Conservation (phyloP, 257 asterid genomes). For the Scutellaria galericulata region DNA sequence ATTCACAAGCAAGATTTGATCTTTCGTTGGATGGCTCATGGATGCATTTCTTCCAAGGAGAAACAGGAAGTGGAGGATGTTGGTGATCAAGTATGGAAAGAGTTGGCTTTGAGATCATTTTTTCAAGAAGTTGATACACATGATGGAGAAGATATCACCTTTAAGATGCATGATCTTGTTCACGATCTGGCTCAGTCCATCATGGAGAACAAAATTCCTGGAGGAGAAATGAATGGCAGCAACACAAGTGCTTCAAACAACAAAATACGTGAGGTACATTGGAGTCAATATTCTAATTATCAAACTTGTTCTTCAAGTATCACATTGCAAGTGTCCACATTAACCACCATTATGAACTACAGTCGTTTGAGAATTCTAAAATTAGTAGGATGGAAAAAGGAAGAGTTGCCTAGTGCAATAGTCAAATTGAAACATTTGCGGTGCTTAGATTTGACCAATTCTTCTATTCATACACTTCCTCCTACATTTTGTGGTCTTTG, state of each 20-base stretch:
- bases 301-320: too few relatives aligned
- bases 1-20: not conserved
- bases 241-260: not conserved
- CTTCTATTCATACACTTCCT: too few relatives aligned
- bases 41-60: not conserved
- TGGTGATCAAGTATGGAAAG: not conserved
- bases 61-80: not conserved
- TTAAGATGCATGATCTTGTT: not conserved
- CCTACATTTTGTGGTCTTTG: too few relatives aligned
- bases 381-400: not conserved
- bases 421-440: too few relatives aligned
- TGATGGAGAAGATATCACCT: not conserved
- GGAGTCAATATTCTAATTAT: rapidly evolving
- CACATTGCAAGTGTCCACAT: not conserved
- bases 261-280: not conserved
- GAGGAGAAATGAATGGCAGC: not conserved
- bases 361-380: slow-evolving; percentile 11
- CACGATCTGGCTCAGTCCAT: not conserved
- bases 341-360: not conserved
- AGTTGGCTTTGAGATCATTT: not conserved
- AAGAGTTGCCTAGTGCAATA: too few relatives aligned
- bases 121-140: too few relatives aligned
- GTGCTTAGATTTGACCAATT: too few relatives aligned
- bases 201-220: not conserved
- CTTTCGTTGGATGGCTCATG: slow-evolving; percentile 29